Percentiles rank a stretch among this genome's conserved stretches.
Conservation (phyloP, 257 asterid genomes). For the Linaria vulgaris region DNA sequence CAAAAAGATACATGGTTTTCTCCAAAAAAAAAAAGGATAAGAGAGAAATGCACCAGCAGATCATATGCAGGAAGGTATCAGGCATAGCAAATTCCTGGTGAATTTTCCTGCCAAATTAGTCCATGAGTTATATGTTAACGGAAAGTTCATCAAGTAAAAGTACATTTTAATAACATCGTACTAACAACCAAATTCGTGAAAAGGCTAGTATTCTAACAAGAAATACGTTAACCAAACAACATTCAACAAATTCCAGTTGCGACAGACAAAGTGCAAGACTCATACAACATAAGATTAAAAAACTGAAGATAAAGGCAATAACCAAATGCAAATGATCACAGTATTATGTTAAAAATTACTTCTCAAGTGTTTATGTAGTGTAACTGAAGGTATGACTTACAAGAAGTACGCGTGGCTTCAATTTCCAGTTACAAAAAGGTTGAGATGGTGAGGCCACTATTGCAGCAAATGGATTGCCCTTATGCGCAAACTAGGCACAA, state of each 20-base stretch:
- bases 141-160: constrained; percentile 1
- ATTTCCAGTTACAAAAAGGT: background rate
- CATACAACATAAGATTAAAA: too few relatives aligned
- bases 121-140: background rate
- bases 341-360: background rate
- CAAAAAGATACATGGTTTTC: background rate
- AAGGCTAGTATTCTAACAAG: background rate
- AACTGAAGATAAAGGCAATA: background rate
- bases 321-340: background rate
- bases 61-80: constrained; percentile 10
- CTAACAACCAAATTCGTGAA: background rate
- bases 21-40: background rate
- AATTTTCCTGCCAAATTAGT: constrained; percentile 10
- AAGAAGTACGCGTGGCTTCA: too few relatives aligned
- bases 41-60: constrained; percentile 17
- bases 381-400: too few relatives aligned
- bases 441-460: background rate
- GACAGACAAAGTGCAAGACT: too few relatives aligned
- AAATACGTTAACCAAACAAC: background rate
- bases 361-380: too few relatives aligned
- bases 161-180: background rate
- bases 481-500: background rate
- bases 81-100: background rate
- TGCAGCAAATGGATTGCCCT: background rate
- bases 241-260: too few relatives aligned